Evolutionary conservation across 345 rosid species (phyloP).

Genomic region (Balakata baccata): DNA sequence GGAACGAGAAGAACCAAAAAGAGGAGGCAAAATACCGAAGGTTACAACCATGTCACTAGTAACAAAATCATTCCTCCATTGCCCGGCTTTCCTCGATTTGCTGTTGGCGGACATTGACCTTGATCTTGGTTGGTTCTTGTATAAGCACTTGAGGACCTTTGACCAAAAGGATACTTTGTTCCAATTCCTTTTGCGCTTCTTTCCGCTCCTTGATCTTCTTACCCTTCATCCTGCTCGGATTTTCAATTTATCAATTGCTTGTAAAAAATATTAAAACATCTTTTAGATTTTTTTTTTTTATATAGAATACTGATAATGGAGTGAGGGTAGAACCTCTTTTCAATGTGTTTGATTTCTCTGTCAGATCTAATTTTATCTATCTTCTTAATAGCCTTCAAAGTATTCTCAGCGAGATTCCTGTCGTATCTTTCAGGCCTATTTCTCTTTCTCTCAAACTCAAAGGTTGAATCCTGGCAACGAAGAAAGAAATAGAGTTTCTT

Average conservation of each 20-base stretch:
- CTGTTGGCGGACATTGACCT: constrained; percentile 43
- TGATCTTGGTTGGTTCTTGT: constrained; percentile 50
- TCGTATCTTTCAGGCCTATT: constrained; percentile 96
- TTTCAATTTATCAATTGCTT: not conserved
- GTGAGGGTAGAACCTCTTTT: constrained; percentile 39
- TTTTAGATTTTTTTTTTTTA: not conserved
- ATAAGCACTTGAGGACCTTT: constrained; percentile 42
- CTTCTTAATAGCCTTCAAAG: constrained; percentile 82
- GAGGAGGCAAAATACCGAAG: not conserved
- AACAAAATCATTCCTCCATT: constrained; percentile 64
- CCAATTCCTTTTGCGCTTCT: constrained; percentile 44
- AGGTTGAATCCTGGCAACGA: constrained; percentile 60
- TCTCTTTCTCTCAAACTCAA: constrained; percentile 93
- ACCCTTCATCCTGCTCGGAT: constrained; percentile 51
- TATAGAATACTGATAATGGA: not conserved
- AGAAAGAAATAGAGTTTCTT: not conserved
- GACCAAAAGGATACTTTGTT: constrained; percentile 48
- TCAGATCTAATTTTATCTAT: constrained; percentile 66
- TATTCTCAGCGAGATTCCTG: constrained; percentile 66
- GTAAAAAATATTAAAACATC: not conserved
- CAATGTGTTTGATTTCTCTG: constrained; percentile 53
- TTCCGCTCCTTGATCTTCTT: constrained; percentile 40
- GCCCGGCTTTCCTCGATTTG: constrained; percentile 49
- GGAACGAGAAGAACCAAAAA: not conserved
- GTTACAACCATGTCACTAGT: not conserved